A percentile compares a stretch with the other conserved stretches of the same genome.
These are phyloP conservation scores for Pyricularia grisea DNA, from an alignment of 2,329 filamentous ascomycete genomes.

Conservation along the genomic window DNA sequence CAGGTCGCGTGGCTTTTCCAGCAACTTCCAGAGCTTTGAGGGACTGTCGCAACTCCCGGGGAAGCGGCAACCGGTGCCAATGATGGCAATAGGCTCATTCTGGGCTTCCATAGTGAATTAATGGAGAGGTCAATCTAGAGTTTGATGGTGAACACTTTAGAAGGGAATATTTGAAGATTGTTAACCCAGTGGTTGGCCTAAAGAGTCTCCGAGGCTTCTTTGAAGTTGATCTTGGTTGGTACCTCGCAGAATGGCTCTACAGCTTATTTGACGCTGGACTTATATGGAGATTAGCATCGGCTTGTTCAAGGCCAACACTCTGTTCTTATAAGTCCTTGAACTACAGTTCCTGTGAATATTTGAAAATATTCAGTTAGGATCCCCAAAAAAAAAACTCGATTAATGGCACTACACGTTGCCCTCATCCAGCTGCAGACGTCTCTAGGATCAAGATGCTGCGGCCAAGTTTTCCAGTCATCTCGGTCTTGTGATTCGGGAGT, in stretches of 20 bases:
- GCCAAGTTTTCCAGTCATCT: background rate
- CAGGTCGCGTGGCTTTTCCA: slow-evolving; percentile 15
- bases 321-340: background rate
- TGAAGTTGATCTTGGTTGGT: background rate
- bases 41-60: slow-evolving; percentile 17
- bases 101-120: background rate
- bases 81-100: slow-evolving; percentile 17
- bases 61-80: slow-evolving; percentile 21
- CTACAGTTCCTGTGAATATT: no score
- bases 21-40: slow-evolving; percentile 19
- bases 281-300: background rate
- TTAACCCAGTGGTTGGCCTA: background rate
- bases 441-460: background rate
- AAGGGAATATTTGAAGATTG: background rate
- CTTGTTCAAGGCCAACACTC: background rate
- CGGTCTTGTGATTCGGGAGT: background rate
- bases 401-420: background rate
- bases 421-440: background rate
- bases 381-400: background rate
- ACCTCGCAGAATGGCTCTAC: background rate
- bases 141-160: background rate
- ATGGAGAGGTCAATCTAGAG: background rate
- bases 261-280: background rate
- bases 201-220: background rate
- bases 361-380: no score